These are phyloP conservation scores for Parmales sp. DNA, from an alignment of 108 stramenopile species.

Conservation along the genomic window DNA sequence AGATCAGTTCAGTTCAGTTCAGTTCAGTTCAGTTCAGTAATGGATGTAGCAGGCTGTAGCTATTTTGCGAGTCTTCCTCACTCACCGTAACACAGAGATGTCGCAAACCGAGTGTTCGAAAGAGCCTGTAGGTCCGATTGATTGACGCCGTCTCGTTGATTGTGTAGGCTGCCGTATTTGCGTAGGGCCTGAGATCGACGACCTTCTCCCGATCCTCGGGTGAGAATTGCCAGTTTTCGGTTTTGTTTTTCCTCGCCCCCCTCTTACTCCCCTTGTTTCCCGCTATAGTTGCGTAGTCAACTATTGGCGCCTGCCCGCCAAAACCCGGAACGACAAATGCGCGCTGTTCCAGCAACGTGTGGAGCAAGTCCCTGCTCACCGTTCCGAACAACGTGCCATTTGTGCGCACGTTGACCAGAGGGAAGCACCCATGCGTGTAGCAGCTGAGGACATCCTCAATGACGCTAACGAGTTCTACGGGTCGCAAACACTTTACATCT, in stretches of 20 bases:
- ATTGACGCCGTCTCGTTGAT: conserved; percentile 85
- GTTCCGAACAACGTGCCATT: conserved; percentile 82
- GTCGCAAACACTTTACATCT: conserved; percentile 73
- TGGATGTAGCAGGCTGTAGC: too few species aligned
- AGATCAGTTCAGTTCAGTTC: too few species aligned
- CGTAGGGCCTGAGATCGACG: conserved; percentile 92
- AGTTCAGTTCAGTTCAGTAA: too few species aligned
- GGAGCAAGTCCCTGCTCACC: conserved; percentile 68
- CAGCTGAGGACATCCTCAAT: conserved; percentile 70
- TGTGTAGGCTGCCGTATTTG: conserved; percentile 89
- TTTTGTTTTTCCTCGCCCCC: conserved; percentile 35
- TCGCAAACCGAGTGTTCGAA: conserved; percentile 89
- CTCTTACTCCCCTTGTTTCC: conserved; percentile 20
- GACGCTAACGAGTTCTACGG: conserved; percentile 71
- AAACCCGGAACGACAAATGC: conserved; percentile 71
- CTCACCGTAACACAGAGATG: conserved; percentile 74
- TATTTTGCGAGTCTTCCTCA: too few species aligned
- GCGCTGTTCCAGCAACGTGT: conserved; percentile 70
- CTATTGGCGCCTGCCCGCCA: conserved; percentile 50
- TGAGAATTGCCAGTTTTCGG: conserved; percentile 62
- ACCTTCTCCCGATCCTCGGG: conserved; percentile 71
- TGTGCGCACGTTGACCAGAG: conserved; percentile 80
- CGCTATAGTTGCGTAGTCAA: too few species aligned
- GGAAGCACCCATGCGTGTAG: conserved; percentile 77
- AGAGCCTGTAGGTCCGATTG: conserved; percentile 82